Evolutionary conservation across 306 rosid genomes (phyloP).

Genomic region (Luffa aegyptiaca): DNA sequence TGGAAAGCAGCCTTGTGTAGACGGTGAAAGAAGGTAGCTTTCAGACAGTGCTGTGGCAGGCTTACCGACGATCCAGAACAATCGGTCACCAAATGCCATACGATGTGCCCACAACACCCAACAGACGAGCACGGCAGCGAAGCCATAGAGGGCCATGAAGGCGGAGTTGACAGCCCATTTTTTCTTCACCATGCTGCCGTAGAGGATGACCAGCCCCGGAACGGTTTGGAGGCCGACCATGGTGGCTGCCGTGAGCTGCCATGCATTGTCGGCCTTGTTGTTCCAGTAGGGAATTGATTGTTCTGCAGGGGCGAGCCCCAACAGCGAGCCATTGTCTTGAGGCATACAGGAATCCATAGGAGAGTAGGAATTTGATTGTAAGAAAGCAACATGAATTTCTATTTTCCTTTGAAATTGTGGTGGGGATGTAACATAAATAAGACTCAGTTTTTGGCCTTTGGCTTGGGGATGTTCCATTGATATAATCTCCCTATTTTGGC

Average conservation of each 20-base stretch:
- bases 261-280: slow-evolving; percentile 63
- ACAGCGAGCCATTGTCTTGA: not conserved
- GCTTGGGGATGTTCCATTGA: slow-evolving; percentile 16
- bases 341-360: not conserved
- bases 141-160: slow-evolving; percentile 59
- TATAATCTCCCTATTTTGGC: slow-evolving; percentile 15
- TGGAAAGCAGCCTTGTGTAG: slow-evolving; percentile 16
- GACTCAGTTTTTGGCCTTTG: slow-evolving; percentile 13
- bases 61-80: slow-evolving; percentile 20
- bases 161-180: slow-evolving; percentile 73
- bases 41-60: slow-evolving; percentile 32
- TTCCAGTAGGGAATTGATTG: slow-evolving; percentile 34
- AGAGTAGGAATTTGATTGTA: not conserved
- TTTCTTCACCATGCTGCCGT: slow-evolving; percentile 57
- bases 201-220: slow-evolving; percentile 51
- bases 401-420: not conserved
- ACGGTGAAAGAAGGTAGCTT: slow-evolving; percentile 18
- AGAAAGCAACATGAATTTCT: not conserved
- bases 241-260: slow-evolving; percentile 57
- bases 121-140: slow-evolving; percentile 43
- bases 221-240: slow-evolving; percentile 59
- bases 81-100: slow-evolving; percentile 39
- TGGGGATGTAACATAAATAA: slow-evolving; percentile 27
- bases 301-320: not conserved
- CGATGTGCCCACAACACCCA: slow-evolving; percentile 69